Evolutionary conservation across 2,329 filamentous ascomycete species (phyloP).

Genomic region (Nigrospora osmanthi): DNA sequence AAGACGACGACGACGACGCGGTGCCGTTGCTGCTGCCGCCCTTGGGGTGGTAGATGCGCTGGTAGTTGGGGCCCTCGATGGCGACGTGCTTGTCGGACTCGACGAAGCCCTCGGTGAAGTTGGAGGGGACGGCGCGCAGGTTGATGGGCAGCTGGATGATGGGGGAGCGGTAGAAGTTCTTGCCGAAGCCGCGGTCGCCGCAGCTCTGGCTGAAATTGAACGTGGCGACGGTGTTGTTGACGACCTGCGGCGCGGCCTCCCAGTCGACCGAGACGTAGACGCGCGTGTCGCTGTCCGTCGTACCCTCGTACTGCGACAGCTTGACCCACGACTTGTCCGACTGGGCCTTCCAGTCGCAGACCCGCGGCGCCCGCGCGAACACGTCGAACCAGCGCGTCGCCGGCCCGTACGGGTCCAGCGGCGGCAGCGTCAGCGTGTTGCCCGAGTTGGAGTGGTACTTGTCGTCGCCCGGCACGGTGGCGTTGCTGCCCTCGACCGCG

Average conservation of each 20-base stretch:
- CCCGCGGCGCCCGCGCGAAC: slow-evolving; percentile 47
- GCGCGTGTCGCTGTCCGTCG: slow-evolving; percentile 42
- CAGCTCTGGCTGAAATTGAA: slow-evolving; percentile 39
- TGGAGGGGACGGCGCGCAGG: slow-evolving; percentile 36
- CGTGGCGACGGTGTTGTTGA: slow-evolving; percentile 34
- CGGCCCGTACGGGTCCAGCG: slow-evolving; percentile 51
- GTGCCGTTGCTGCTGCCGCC: slow-evolving; percentile 7
- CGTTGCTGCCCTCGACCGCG: slow-evolving; percentile 57
- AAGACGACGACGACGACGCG: background rate
- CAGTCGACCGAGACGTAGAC: slow-evolving; percentile 51
- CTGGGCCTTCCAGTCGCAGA: slow-evolving; percentile 44
- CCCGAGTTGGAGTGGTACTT: slow-evolving; percentile 48
- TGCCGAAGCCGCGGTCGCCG: slow-evolving; percentile 18
- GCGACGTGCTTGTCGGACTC: slow-evolving; percentile 52
- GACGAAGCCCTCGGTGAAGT: slow-evolving; percentile 51
- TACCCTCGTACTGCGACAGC: slow-evolving; percentile 40
- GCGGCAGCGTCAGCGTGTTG: slow-evolving; percentile 43
- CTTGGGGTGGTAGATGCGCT: slow-evolving; percentile 26
- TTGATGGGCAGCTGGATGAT: slow-evolving; percentile 47
- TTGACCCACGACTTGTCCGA: slow-evolving; percentile 41
- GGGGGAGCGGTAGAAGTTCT: slow-evolving; percentile 24
- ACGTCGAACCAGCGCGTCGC: slow-evolving; percentile 54
- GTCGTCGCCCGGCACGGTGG: slow-evolving; percentile 60
- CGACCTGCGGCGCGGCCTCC: slow-evolving; percentile 26
- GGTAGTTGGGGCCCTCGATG: slow-evolving; percentile 46